Base-by-base conservation (phyloP, 1,284 basidiomycete genomes). In the Ustilago hordei region DNA sequence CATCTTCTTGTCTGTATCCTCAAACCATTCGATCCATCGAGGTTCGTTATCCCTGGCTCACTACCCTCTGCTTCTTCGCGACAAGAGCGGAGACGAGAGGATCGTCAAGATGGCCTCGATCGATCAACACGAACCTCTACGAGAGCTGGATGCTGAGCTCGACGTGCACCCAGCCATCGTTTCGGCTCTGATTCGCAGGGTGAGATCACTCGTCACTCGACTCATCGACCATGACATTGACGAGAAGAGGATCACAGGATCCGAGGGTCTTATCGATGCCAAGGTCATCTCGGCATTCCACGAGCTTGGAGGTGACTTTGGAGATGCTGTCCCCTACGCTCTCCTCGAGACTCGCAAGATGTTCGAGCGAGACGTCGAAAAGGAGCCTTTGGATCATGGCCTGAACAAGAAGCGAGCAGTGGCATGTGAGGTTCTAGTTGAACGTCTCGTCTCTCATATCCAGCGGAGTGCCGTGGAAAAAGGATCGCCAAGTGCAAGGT, bases 181-280 rank as follows among this genome's bases (percentile, higher is more conserved):
- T 55, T 68, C 75, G 11, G 78, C 75, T 1, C 60, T 83, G 39
- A 78, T 81, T 41, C 69, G 81, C 17, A 69, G 81, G 39, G 60
- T 79, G 12, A 69, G 60, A 15, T 64, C 70, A 3, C 64, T 83
- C n/a, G 59, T 81, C n/a, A 56, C 55, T 38, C 52, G 70, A 45
- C 74, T 81, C 34, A 68, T 83, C 39, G 69, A 75, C 39, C 74
- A 64, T 50, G 81, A 83, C 38, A 55, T 83, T 6, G 79, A 81
- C 57, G 75, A 81, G 39, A 60, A 71, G 13, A 72, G 59, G 13
- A 73, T 83, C 67, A 75, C 68, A 23, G 61, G 65, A 12, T 31
- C 69, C 8, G 80, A 82, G 34, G 82, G 79, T 13, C 36, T 82
- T 28, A 63, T 83, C 55, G 69, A 64, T 28, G 38, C 53, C 19